Evolutionary conservation across 768 basidiomycete species (phyloP).

Genomic region (Amanita rimosa): DNA sequence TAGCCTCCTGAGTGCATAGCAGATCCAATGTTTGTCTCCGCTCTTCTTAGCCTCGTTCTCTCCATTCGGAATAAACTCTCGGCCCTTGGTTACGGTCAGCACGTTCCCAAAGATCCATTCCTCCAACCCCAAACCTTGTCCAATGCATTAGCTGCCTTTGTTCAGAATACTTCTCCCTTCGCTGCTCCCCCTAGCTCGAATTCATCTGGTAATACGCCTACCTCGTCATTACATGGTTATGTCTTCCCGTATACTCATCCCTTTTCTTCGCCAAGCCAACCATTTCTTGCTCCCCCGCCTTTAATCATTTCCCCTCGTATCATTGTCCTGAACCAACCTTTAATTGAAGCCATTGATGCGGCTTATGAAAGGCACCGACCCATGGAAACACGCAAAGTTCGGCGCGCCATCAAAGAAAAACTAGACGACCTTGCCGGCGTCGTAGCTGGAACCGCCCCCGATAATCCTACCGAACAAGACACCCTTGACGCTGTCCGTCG

Average conservation of each 20-base stretch:
- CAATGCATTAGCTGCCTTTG: constrained; percentile 31
- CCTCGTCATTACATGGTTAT: constrained; percentile 1
- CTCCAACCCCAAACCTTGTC: constrained; percentile 52
- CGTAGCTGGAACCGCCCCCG: constrained; percentile 18
- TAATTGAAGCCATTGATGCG: constrained; percentile 34
- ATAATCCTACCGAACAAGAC: constrained; percentile 15
- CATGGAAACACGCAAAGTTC: constrained; percentile 48
- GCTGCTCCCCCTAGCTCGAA: constrained; percentile 9
- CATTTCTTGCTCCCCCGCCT: constrained; percentile 6
- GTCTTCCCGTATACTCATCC: constrained; percentile 6
- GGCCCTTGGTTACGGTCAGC: constrained; percentile 33
- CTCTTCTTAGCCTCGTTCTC: constrained; percentile 59
- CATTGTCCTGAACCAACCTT: constrained; percentile 28
- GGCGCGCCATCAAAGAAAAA: constrained; percentile 49
- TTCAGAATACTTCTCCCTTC: constrained; percentile 14
- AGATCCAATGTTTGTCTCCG: constrained; percentile 62
- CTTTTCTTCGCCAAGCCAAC: constrained; percentile 8
- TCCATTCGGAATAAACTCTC: constrained; percentile 60
- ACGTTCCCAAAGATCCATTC: constrained; percentile 70
- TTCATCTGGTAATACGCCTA: constrained; percentile 10
- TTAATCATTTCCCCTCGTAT: constrained; percentile 1
- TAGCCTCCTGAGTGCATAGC: constrained; percentile 64
- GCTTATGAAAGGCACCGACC: constrained; percentile 36
- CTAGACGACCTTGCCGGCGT: constrained; percentile 38
- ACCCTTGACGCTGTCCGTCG: background rate